phyloP scores from a whole-genome alignment of 148 eudicot species.

The Persicaria tinctoria region DNA sequence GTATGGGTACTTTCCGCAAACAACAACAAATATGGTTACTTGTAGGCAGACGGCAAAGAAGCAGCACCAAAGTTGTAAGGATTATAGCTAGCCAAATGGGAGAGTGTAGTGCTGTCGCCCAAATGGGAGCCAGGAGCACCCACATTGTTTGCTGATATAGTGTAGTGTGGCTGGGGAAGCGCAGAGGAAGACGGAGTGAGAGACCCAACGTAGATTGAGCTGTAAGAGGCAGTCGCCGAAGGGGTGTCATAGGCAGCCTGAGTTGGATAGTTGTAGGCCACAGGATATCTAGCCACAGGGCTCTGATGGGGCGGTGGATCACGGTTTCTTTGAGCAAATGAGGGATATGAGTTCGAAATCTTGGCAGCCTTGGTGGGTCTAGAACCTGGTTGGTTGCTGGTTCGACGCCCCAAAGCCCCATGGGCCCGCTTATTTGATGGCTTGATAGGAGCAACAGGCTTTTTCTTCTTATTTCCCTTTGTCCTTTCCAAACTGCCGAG shows the following conservation, averaged over 20 bases:
- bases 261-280: slow-evolving; percentile 29
- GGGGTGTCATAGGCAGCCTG: slow-evolving; percentile 26
- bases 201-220: slow-evolving; percentile 22
- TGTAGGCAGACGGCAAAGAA: slow-evolving; percentile 14
- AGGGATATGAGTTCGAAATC: slow-evolving; percentile 19
- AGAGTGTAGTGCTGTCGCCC: slow-evolving; percentile 16
- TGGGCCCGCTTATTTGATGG: slow-evolving; percentile 37
- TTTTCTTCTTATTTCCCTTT: slow-evolving; percentile 39
- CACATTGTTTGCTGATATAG: slow-evolving; percentile 3
- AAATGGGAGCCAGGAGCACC: slow-evolving; percentile 10
- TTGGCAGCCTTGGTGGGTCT: slow-evolving; percentile 33
- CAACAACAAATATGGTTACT: too few species aligned
- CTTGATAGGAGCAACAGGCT: slow-evolving; percentile 25
- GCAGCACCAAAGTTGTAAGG: slow-evolving; percentile 24
- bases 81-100: slow-evolving; percentile 15
- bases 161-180: slow-evolving; percentile 15
- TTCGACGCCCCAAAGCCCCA: slow-evolving; percentile 17
- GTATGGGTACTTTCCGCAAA: too few species aligned
- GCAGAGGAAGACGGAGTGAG: slow-evolving; percentile 12
- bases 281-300: slow-evolving; percentile 25
- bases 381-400: slow-evolving; percentile 15
- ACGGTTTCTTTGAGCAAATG: slow-evolving; percentile 25
- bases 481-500: slow-evolving; percentile 36
- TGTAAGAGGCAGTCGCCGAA: slow-evolving; percentile 21
- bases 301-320: slow-evolving; percentile 17